Base-by-base conservation (phyloP, 495 filamentous ascomycete species). In the Hapsidospora chrysogenum region DNA sequence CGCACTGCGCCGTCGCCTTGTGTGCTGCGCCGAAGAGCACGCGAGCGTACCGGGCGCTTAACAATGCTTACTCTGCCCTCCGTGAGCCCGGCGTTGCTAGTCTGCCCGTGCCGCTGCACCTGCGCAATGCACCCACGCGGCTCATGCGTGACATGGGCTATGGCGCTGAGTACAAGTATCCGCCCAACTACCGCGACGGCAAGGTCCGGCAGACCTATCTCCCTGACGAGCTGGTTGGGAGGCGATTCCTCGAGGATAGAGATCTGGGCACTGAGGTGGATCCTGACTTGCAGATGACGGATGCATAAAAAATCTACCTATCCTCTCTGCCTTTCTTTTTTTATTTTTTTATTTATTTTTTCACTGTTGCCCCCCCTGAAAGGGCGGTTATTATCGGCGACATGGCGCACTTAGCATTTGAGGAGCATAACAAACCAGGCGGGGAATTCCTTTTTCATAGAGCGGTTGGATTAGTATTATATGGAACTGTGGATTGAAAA, bases 131-230 rank as follows among this genome's bases (percentile, higher is more conserved):
- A 7, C 85, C 86, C 2, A 96, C 89, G 5, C 69, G 72, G 46
- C 47, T 95, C 44, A 92, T 97, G 89, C 80, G 82, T 44, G 87
- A 95, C 48, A 55, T 95, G 31, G 86, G 83, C 1, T 85, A 83
- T 43, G 89, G 89, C 8, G 76, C 66, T 33, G 84, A 81, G 51
- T 97, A 97, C 51, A 97, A 97, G 49, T 97, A 97, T 53, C 92
- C 92, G 46, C 89, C 89, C 1, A 77, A 85, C 45, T 97, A 82
- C 48, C 55, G 63, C 43, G 74, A 85, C 41, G 89, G 89, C n/a
- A 71, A 61, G 46, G 85, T 95, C 13, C 66, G 62, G 45, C 89
- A 97, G 56, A 80, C 89, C 31, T 97, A 97, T 58, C 52, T 97
- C 11, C 89, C 89, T 0, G 76, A 79, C 36, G 63, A 66, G 39